Evolutionary conservation across 2,329 filamentous ascomycete genomes (phyloP), one percentile per base, ranked within the genome.

Genomic region (Colletotrichum eremochloae): DNA sequence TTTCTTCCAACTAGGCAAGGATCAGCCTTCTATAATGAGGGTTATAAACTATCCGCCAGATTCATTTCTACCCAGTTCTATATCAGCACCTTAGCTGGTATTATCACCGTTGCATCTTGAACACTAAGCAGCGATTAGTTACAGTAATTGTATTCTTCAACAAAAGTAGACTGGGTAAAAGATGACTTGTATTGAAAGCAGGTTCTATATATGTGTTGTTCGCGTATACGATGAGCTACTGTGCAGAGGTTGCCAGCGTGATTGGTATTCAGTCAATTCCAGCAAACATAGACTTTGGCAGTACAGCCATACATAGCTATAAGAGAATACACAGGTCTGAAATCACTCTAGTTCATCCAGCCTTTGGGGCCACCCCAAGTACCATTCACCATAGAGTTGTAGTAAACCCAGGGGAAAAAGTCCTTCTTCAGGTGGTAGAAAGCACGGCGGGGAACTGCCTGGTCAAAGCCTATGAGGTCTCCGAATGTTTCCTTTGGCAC

Each of bases 381-480:
- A 7, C 89, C 90, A 80, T 89, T 91, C 8, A 91, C 85, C 85
- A 90, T 87, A 48, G 84, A 85, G 48, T 87, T 85, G 65, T 84
- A 86, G 79, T 91, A 91, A 3, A 92, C 89, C 89, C 89, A 91
- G 0, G 90, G 90, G 80, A 92, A 92, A 76, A 92, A 92, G 76
- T 91, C 86, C 81, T 90, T 91, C 83, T 92, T 92, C 56, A 92
- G 75, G 75, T 91, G 82, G 75, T 89, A 92, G 76, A 92, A 92
- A 0, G 86, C 81, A 4, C 86, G 84, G 4, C 89, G 84, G 2
- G 90, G 90, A 12, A 80, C 80, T 0, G 79, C 84, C 79, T 92
- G 90, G 75, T 91, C 88, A 8, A 91, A 83, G 0, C 88, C 89
- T 18, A 91, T 79, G 77, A 79, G 81, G 3, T 82, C 79, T 5